Conservation (phyloP, 306 rosid genomes). For the Astragalus membranaceus region DNA sequence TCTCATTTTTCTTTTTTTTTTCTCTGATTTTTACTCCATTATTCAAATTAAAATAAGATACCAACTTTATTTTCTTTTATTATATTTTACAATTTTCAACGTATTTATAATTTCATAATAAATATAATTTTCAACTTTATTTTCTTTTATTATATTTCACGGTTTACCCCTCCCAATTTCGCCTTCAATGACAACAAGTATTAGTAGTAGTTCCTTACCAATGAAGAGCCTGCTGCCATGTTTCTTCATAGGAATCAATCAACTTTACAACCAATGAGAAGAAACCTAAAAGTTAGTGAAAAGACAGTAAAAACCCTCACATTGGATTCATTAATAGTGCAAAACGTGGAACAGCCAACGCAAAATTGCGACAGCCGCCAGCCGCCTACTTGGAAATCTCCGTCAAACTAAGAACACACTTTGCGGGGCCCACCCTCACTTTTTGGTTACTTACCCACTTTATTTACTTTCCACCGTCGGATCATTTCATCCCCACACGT, state of each 20-base stretch:
- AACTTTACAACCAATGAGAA: neutral
- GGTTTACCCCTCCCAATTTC: neutral
- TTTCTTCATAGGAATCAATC: neutral
- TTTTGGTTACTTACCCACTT: neutral
- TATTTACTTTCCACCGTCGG: constrained; percentile 13
- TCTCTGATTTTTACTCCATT: no score
- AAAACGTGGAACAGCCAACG: neutral
- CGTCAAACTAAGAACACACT: constrained; percentile 15
- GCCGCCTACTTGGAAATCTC: constrained; percentile 30
- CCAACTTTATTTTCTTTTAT: no score
- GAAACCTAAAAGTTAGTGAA: neutral
- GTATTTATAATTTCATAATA: no score
- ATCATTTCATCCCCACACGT: neutral
- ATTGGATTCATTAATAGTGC: neutral
- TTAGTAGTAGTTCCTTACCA: neutral
- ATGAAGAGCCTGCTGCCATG: neutral
- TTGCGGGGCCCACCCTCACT: neutral
- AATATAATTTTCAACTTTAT: no score
- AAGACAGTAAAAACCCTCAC: neutral
- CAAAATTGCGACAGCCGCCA: constrained; percentile 9
- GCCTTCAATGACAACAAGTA: neutral
- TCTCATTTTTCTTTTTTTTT: no score
- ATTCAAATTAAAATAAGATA: no score
- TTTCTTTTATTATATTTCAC: no score
- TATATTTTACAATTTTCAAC: no score